A percentile compares a stretch with the other conserved stretches of the same genome.
These are phyloP conservation scores for Ophiocytium majus DNA, from an alignment of 352 stramenopile genomes.

Conservation along the genomic window DNA sequence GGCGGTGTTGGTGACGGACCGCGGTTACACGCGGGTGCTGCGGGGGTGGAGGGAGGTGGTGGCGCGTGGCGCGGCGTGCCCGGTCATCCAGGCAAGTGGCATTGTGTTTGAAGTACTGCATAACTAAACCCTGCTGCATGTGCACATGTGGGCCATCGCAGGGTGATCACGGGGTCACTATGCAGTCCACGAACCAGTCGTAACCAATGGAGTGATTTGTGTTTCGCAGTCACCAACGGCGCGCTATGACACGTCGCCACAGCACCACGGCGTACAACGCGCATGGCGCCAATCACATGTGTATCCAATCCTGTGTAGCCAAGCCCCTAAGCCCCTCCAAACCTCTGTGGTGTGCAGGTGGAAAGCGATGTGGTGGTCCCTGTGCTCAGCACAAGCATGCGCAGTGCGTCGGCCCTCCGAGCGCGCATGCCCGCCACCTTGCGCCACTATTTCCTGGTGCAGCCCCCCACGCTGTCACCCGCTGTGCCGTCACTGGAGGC, in stretches of 20 bases:
- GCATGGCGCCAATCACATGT: neutral
- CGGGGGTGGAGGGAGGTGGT: conserved; percentile 22
- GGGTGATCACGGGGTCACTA: no score
- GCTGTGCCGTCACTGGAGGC: neutral
- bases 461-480: neutral
- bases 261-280: neutral
- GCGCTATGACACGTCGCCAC: neutral
- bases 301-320: neutral
- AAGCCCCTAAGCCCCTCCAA: neutral
- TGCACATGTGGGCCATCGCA: no score
- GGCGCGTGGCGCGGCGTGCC: neutral
- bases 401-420: neutral
- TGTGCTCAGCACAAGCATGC: neutral
- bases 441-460: neutral
- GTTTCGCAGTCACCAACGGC: neutral
- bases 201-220: neutral
- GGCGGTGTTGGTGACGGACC: conserved; percentile 24
- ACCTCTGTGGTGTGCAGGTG: conserved; percentile 32
- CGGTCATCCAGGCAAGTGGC: conserved; percentile 10
- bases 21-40: conserved; percentile 28
- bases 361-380: conserved; percentile 34
- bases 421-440: neutral
- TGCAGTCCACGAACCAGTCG: no score
- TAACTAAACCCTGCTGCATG: no score
- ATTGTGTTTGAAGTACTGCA: no score